Evolutionary conservation across 2,329 filamentous ascomycete genomes (phyloP).

Genomic region (Hawksworthiomyces lignivorus): DNA sequence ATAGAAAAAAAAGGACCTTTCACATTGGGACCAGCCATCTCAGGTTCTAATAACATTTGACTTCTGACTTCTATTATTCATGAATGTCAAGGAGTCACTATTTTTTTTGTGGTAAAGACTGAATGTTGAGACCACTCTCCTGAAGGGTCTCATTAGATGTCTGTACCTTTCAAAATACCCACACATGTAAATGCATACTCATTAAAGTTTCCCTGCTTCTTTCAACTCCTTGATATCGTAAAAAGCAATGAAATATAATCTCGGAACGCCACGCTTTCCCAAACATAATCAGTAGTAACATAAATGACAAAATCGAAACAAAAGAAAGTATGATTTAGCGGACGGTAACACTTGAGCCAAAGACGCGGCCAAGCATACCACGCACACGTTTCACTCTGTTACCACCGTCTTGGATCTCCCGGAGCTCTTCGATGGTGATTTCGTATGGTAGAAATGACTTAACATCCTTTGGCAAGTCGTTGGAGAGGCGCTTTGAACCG

Average conservation of each 20-base stretch:
- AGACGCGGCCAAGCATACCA: slow-evolving; percentile 47
- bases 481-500: slow-evolving; percentile 12
- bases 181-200: slow-evolving; percentile 5
- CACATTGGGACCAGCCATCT: too few relatives aligned
- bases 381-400: slow-evolving; percentile 41
- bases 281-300: not conserved
- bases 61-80: too few relatives aligned
- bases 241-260: not conserved
- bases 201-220: not conserved
- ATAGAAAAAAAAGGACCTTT: too few relatives aligned
- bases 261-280: slow-evolving; percentile 12
- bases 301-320: not conserved
- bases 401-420: slow-evolving; percentile 38
- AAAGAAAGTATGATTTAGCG: slow-evolving; percentile 20
- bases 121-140: too few relatives aligned
- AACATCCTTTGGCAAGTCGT: slow-evolving; percentile 10
- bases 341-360: slow-evolving; percentile 32
- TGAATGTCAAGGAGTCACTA: too few relatives aligned
- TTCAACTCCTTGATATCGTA: slow-evolving; percentile 5
- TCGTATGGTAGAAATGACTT: slow-evolving; percentile 43
- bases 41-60: too few relatives aligned
- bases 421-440: slow-evolving; percentile 45
- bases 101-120: too few relatives aligned
- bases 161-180: too few relatives aligned
- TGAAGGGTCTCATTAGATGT: too few relatives aligned